phyloP scores from a whole-genome alignment of 2,329 filamentous ascomycete species.

The Akanthomyces lecanii region DNA sequence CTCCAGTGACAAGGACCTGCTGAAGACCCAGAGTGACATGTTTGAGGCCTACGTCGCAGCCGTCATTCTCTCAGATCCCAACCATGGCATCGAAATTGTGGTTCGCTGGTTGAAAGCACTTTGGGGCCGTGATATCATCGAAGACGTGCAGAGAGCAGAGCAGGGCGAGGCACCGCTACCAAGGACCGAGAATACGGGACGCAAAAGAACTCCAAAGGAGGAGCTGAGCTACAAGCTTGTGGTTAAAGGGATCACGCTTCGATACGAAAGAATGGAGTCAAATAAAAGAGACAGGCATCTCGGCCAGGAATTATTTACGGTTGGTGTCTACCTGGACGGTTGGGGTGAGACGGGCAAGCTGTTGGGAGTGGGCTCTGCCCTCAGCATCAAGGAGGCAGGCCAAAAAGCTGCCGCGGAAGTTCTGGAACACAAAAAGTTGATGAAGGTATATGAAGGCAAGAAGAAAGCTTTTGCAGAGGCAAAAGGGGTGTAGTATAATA shows the following conservation, averaged over 20 bases:
- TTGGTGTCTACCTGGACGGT: conserved; percentile 63
- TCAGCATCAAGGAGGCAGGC: conserved; percentile 66
- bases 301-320: conserved; percentile 54
- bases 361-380: conserved; percentile 59
- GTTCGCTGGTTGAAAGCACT: conserved; percentile 69
- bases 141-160: conserved; percentile 45
- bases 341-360: conserved; percentile 62
- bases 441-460: conserved; percentile 45
- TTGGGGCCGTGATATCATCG: conserved; percentile 63
- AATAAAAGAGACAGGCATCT: conserved; percentile 51
- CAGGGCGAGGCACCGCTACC: conserved; percentile 21
- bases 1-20: conserved; percentile 48
- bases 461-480: conserved; percentile 42
- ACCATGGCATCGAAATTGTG: conserved; percentile 56
- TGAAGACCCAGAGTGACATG: conserved; percentile 77
- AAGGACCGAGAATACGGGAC: conserved; percentile 14
- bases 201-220: conserved; percentile 27
- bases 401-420: conserved; percentile 61
- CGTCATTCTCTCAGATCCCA: conserved; percentile 63
- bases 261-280: conserved; percentile 53
- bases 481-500: not conserved
- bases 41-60: conserved; percentile 90
- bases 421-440: conserved; percentile 62
- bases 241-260: conserved; percentile 53
- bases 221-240: conserved; percentile 39